Conservation (phyloP, 140 eudicot species). For the Anethum foeniculum region DNA sequence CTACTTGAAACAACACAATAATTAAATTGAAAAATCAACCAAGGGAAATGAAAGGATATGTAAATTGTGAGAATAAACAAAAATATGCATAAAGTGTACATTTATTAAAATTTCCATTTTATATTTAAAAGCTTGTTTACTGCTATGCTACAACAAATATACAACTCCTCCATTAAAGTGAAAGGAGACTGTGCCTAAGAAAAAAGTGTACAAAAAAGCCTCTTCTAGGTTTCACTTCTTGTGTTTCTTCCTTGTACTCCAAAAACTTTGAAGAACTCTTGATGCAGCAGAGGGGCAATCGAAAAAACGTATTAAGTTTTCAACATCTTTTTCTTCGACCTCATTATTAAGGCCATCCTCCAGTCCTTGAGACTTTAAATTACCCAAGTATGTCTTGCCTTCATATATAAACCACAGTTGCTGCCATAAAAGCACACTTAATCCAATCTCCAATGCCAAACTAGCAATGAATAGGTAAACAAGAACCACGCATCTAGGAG, state of each 20-base stretch:
- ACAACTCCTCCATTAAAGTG: background rate
- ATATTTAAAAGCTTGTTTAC: background rate
- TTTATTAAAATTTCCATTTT: background rate
- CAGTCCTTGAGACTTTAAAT: constrained; percentile 36
- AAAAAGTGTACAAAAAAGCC: background rate
- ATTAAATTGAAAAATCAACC: background rate
- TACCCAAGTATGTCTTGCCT: constrained; percentile 77
- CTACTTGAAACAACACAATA: background rate
- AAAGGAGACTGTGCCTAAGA: background rate
- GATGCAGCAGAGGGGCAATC: constrained; percentile 49
- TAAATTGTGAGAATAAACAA: background rate
- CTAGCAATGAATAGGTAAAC: constrained; percentile 75
- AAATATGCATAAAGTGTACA: background rate
- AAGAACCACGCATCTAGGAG: constrained; percentile 68
- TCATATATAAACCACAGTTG: constrained; percentile 65
- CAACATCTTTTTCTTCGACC: constrained; percentile 58
- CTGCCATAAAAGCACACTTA: constrained; percentile 88
- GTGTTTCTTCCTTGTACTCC: constrained; percentile 64
- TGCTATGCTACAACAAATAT: constrained; percentile 1
- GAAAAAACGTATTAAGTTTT: constrained; percentile 61
- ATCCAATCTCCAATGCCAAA: constrained; percentile 64
- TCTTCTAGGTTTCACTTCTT: constrained; percentile 37
- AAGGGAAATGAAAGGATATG: background rate
- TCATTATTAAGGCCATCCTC: constrained; percentile 24
- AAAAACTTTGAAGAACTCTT: constrained; percentile 43